phyloP scores from a whole-genome alignment of 2,329 filamentous ascomycete species.

The Zarea fungicola region DNA sequence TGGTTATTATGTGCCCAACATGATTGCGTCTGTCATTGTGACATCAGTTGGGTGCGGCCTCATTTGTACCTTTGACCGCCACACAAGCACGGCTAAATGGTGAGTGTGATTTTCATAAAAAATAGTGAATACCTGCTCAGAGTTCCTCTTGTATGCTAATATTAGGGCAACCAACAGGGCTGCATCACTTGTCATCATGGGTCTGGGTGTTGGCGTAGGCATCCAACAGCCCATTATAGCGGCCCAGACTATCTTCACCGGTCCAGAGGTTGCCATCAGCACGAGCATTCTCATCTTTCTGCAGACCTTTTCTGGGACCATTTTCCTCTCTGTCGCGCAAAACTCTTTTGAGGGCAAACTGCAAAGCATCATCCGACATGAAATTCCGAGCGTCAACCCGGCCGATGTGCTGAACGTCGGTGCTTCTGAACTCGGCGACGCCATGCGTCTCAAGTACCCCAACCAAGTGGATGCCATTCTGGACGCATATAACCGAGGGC shows the following conservation, averaged over 20 bases:
- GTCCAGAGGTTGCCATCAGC: conserved; percentile 15
- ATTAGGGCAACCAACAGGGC: too few relatives aligned
- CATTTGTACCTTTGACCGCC: conserved; percentile 6
- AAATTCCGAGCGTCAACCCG: neutral
- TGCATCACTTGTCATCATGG: conserved; percentile 9
- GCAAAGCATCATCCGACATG: neutral
- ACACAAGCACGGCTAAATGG: conserved; percentile 11
- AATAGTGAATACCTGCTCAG: neutral
- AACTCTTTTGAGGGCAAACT: conserved; percentile 10
- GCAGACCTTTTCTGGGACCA: conserved; percentile 11
- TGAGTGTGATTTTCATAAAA: neutral
- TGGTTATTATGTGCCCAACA: conserved; percentile 17
- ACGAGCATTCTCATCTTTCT: conserved; percentile 14
- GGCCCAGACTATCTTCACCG: conserved; percentile 15
- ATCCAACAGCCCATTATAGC: conserved; percentile 16
- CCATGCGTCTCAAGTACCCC: neutral
- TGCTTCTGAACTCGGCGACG: neutral
- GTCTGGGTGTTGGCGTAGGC: conserved; percentile 14
- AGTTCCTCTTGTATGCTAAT: neutral
- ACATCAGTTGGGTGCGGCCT: conserved; percentile 8
- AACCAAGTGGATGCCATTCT: conserved; percentile 10
- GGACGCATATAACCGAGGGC: conserved; percentile 49
- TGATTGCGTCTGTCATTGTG: conserved; percentile 14
- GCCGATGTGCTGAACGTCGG: conserved; percentile 4
- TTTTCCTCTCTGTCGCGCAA: conserved; percentile 17